phyloP scores from a whole-genome alignment of 495 filamentous ascomycete species.

The Hypoxylon fragiforme region DNA sequence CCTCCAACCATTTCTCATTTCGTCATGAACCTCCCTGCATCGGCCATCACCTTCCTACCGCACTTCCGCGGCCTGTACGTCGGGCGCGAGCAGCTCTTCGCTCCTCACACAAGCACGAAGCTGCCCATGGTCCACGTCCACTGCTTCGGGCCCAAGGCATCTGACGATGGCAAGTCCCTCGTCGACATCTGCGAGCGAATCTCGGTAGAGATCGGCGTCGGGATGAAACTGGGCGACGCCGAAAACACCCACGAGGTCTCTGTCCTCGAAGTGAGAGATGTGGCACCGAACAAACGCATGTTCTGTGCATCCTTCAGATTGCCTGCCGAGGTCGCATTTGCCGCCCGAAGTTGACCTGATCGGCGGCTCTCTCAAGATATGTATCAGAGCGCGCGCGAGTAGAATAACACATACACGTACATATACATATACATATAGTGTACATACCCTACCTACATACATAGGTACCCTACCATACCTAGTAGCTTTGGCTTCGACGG shows the following conservation, averaged over 20 bases:
- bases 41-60: conserved; percentile 82
- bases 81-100: conserved; percentile 66
- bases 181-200: conserved; percentile 72
- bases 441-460: too few species aligned
- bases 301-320: conserved; percentile 92
- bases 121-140: conserved; percentile 90
- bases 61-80: conserved; percentile 81
- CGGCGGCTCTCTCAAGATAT: too few species aligned
- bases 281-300: conserved; percentile 93
- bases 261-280: conserved; percentile 80
- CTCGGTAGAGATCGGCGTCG: conserved; percentile 59
- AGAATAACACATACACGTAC: not conserved
- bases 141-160: conserved; percentile 79
- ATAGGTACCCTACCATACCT: too few species aligned
- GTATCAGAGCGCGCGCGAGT: conserved; percentile 10
- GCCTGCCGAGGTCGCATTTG: conserved; percentile 80
- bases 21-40: conserved; percentile 95
- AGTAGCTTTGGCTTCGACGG: conserved; percentile 4
- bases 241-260: conserved; percentile 60
- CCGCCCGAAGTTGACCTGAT: conserved; percentile 33
- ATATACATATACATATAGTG: too few species aligned
- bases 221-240: conserved; percentile 61
- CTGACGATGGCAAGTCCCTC: conserved; percentile 61
- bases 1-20: conserved; percentile 83
- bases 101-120: conserved; percentile 55